A percentile compares a stretch with the other conserved stretches of the same genome.
phyloP scores from a whole-genome alignment of 768 basidiomycete species.

The Termitomyces titanicus region DNA sequence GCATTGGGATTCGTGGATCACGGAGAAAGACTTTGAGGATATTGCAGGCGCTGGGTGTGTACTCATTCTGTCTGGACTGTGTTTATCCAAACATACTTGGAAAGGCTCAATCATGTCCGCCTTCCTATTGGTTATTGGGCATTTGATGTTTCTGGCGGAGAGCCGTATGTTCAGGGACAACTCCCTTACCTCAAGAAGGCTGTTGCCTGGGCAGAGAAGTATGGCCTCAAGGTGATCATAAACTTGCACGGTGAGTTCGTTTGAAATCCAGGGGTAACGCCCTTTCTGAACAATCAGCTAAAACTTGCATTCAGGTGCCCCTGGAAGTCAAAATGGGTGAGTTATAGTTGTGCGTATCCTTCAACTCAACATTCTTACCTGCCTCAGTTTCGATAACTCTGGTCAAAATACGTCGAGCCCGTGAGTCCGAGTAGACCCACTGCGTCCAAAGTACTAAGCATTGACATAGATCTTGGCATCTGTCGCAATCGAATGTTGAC shows the following conservation, averaged over 20 bases:
- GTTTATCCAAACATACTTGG: conserved; percentile 1
- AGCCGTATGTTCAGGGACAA: conserved; percentile 79
- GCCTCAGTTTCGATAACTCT: conserved; percentile 72
- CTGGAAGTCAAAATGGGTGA: conserved; percentile 84
- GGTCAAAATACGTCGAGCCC: conserved; percentile 61
- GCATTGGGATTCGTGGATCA: conserved; percentile 86
- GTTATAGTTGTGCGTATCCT: neutral
- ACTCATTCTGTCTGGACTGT: neutral
- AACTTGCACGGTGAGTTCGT: conserved; percentile 59
- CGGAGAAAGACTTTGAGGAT: conserved; percentile 68
- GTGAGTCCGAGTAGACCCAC: conserved; percentile 21
- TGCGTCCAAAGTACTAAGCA: conserved; percentile 3
- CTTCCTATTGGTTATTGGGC: conserved; percentile 91
- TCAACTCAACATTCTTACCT: conserved; percentile 2
- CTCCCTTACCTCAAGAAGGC: conserved; percentile 64
- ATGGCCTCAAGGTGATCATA: conserved; percentile 77
- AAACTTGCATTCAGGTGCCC: conserved; percentile 43
- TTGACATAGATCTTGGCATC: conserved; percentile 56
- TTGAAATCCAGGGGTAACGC: neutral
- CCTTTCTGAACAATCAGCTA: neutral
- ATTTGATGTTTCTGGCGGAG: conserved; percentile 70
- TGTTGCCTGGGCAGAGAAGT: conserved; percentile 61
- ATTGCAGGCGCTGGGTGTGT: conserved; percentile 72
- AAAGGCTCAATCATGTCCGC: conserved; percentile 76
- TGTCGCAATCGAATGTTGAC: conserved; percentile 56